Base-by-base conservation (phyloP, 2,329 filamentous ascomycete genomes). In the Cladophialophora chaetospira region DNA sequence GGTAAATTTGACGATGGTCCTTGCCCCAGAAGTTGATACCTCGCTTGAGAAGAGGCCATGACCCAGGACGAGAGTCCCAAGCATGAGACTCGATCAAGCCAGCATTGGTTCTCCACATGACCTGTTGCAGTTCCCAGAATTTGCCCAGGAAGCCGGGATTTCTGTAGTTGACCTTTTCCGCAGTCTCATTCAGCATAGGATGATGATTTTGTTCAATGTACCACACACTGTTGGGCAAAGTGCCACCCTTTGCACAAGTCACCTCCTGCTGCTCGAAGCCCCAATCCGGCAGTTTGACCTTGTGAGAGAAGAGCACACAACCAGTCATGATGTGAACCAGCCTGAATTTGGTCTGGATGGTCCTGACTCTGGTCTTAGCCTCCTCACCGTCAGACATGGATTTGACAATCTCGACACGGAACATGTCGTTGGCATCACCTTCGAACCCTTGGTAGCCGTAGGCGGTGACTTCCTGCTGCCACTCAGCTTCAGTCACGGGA, bases 1-100 rank as follows among this genome's bases (percentile, higher is more conserved):
- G 86, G 74, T 99, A 99, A 66, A 99, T 91, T 72, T 99, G 94
- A 60, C 91, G 90, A 73, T 96, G 82, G 68, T 97, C 83, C 68
- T 88, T 91, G 64, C 93, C 91, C 94, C 94, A 99, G 81, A 99
- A 99, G 79, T 99, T 99, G 81, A 99, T 99, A 68, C 94, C 94
- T 61, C 94, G 90, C 65, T 85, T 85, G 50, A 99, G 84, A 55
- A 95, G 83, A 19, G 94, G 94, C 94, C 94, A 99, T 5, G 91
- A 93, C 29, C 86, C 84, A 28, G 94, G 94, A 43, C 94, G 89
- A 44, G 94, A 97, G 72, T 99, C 94, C 94, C 95, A 99, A 50
- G 92, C 91, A 71, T 99, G 94, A 15, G 92, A 96, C 69, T 99
- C 94, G 23, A 94, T 90, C 46, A 99, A 84, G 40, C 94, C 94